These are phyloP conservation scores for Aspergillus bridgeri DNA, from an alignment of 495 filamentous ascomycete species.

Conservation along the genomic window DNA sequence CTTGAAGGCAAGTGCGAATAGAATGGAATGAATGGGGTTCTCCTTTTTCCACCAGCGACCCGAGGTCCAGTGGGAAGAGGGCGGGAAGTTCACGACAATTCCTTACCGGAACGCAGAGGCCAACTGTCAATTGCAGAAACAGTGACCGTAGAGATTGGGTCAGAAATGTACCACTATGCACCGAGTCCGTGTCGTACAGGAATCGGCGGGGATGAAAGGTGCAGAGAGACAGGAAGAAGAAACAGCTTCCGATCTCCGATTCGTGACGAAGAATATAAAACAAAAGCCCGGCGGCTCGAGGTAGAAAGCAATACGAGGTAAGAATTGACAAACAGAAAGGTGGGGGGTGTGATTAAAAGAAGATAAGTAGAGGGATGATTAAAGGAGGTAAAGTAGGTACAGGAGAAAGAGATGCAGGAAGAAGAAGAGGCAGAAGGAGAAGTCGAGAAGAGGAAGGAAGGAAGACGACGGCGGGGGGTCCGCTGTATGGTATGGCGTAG, in stretches of 20 bases:
- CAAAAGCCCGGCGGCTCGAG: neutral
- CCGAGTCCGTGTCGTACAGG: neutral
- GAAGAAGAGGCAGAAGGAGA: slow-evolving; percentile 10
- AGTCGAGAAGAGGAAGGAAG: slow-evolving; percentile 24
- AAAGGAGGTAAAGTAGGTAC: slow-evolving; percentile 6
- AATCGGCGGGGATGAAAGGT: neutral
- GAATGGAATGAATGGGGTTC: slow-evolving; percentile 7
- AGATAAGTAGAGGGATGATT: neutral
- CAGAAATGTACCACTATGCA: neutral
- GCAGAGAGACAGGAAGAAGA: neutral
- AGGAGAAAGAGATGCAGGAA: slow-evolving; percentile 10
- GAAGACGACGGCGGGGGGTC: slow-evolving; percentile 18
- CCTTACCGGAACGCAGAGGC: neutral
- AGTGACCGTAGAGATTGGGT: neutral
- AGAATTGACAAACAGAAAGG: neutral
- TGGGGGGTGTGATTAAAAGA: too few species aligned
- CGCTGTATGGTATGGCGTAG: neutral
- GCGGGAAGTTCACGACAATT: neutral
- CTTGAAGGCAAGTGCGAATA: neutral
- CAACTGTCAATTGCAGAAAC: neutral
- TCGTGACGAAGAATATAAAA: neutral
- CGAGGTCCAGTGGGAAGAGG: neutral
- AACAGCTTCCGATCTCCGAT: neutral
- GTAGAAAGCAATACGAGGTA: neutral
- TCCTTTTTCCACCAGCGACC: slow-evolving; percentile 11